Evolutionary conservation across 441 rosid species (phyloP), one percentile per base, ranked within the genome.

Genomic region (Erysimum pusillum): DNA sequence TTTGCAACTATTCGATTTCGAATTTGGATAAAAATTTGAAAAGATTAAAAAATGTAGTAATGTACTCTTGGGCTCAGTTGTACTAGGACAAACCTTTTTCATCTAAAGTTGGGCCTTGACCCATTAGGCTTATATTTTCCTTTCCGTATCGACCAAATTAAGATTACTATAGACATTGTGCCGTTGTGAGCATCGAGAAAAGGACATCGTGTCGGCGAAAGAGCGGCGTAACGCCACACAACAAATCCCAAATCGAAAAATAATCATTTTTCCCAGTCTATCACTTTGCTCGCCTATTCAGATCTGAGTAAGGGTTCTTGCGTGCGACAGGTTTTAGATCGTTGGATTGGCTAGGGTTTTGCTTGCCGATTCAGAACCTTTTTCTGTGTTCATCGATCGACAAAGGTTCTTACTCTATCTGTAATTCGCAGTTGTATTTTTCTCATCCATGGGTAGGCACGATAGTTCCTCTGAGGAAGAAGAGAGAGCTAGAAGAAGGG

Each of bases 391-490:
- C 9, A 13, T 59, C 62, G 39, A 46, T 2, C 62, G 39, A 46
- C 1, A 56, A 45, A 76, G 59, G 35, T 46, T 70, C 35, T 3
- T 8, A 4, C 25, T 57, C 57, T 4, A 4, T 36, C 59, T 54
- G 18, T 45, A 49, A 51, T 53, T 54, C 36, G 15, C 51, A 15
- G 52, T 38, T 49, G 28, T 18, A 51, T 70, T 9, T n/a, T n/a
- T 9, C 25, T 31, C 38, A 53, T 66, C 12, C 15, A 78, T 78
- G 81, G 81, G 61, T 60, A 78, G 78, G 32, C 75, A 78, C 57
- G 78, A 60, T 67, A 73, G 75, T 73, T 78, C 81, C 0, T 78
- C 78, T 1, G 78, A 78, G 45, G 81, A 71, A 60, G 83, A 71
- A 9, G 80, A 76, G 74, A 62, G 66, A 75, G 75, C 41, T 45